Conservation (phyloP, 164 flowering plant genomes). For the Euptelea pleiosperma region DNA sequence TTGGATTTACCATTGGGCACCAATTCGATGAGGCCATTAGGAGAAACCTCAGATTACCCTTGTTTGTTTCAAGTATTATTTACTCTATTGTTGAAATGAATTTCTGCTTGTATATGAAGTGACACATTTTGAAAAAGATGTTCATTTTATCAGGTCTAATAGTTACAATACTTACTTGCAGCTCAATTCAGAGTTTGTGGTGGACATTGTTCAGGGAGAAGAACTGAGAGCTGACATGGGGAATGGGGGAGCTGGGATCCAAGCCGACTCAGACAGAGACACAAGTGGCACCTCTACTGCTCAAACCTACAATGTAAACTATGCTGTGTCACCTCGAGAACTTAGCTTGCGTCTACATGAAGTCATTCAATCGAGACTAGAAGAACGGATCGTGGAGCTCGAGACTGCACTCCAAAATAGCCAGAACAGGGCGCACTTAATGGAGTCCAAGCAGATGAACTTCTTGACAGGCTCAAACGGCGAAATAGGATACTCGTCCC, state of each 20-base stretch:
- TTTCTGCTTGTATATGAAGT: no score
- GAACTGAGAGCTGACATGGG: conserved; percentile 50
- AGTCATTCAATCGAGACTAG: conserved; percentile 70
- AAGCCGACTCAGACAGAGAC: conserved; percentile 34
- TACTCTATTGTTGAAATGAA: no score
- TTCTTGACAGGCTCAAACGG: conserved; percentile 29
- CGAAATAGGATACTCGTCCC: conserved; percentile 25
- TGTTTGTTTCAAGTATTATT: no score
- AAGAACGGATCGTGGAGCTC: conserved; percentile 67
- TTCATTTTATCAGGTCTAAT: neutral
- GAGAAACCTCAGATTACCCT: no score
- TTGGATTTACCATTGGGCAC: no score
- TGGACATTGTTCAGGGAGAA: conserved; percentile 58
- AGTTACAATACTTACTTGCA: conserved; percentile 29
- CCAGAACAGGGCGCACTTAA: conserved; percentile 33
- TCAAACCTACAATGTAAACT: conserved; percentile 30
- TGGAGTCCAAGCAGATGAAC: conserved; percentile 34
- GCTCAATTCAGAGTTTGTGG: conserved; percentile 52
- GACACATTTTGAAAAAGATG: no score
- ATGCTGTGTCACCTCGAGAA: conserved; percentile 73
- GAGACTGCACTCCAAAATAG: conserved; percentile 64
- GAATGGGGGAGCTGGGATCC: conserved; percentile 14
- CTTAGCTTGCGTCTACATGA: conserved; percentile 75
- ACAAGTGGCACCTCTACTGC: conserved; percentile 36
- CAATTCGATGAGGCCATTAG: no score